Evolutionary conservation across 176 grass and related monocot species (phyloP).

Genomic region (Musa itinerans): DNA sequence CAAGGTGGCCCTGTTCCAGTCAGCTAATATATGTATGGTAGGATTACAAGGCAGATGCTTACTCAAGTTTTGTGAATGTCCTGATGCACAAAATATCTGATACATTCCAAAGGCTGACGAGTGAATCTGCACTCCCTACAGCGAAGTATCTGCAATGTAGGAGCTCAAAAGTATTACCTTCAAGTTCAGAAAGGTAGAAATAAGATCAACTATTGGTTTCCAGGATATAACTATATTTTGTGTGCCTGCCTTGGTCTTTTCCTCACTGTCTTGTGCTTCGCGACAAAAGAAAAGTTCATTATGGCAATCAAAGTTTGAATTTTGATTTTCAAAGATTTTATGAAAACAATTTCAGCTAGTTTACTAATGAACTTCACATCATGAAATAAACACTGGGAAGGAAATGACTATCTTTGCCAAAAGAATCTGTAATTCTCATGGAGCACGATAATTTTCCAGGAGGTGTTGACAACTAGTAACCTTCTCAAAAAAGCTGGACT

Average conservation of each 20-base stretch:
- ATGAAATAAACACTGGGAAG: too few relatives aligned
- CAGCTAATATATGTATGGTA: background rate
- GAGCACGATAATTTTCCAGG: background rate
- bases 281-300: too few relatives aligned
- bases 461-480: background rate
- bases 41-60: slow-evolving; percentile 10
- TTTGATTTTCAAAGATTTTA: too few relatives aligned
- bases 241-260: too few relatives aligned
- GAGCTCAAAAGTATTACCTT: slow-evolving; percentile 9
- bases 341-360: too few relatives aligned
- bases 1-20: too few relatives aligned
- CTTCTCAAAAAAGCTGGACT: background rate
- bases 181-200: background rate
- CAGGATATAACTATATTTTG: too few relatives aligned
- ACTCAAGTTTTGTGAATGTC: slow-evolving; percentile 99
- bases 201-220: too few relatives aligned
- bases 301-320: too few relatives aligned
- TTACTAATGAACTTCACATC: too few relatives aligned
- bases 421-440: background rate
- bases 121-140: slow-evolving; percentile 98
- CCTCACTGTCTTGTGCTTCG: too few relatives aligned
- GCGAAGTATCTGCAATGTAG: slow-evolving; percentile 73
- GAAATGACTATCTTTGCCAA: background rate
- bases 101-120: slow-evolving; percentile 95
- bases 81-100: slow-evolving; percentile 80